Base-by-base conservation (phyloP, 768 basidiomycete genomes). In the Hemileccinum impolitum region DNA sequence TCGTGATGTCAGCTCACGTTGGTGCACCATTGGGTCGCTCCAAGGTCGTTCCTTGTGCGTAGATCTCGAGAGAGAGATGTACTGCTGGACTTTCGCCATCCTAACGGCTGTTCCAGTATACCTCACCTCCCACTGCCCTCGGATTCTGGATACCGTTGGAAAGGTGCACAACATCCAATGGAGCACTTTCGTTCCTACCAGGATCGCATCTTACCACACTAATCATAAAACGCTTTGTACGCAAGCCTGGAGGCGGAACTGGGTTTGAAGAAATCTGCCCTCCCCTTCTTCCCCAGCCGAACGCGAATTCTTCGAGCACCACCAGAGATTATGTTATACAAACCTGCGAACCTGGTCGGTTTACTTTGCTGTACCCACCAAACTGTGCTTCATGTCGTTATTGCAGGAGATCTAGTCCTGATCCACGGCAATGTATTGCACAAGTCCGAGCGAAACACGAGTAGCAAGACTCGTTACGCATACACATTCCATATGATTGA, bases 401-500 rank as follows among this genome's bases (percentile, higher is more conserved):
- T 26, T 47, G 9, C 58, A 85, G 94, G 94, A 17, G 91, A 94
- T 53, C 73, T 99, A 2, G 92, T 98, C 1, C 70, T 98, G 14
- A 98, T 99, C 30, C 94, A 99, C 58, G 96, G 96, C 10, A 77
- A 80, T 18, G 92, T 97, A 2, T 70, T 96, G 52, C 96, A 99
- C 72, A 93, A 92, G 64, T 92, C 90, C 0, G 90, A 91, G 63
- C 80, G 81, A 46, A 99, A 99, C 65, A 78, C 76, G 1, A 91
- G 89, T 46, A 72, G 79, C 18, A 76, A 84, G 52, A 91, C 91
- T 2, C 79, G 96, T 47, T 90, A 84, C 55, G 94, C 94, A 25
- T 99, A 98, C 64, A 98, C 96, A 0, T 97, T 96, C 67, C 94
- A 93, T 57, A 91, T 92, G 90, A 85, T 93, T 41, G 90, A 95